A percentile compares a stretch with the other conserved stretches of the same genome.
These are phyloP conservation scores for Pelargonium fulgidum DNA, from an alignment of 441 rosid genomes.

Conservation along the genomic window DNA sequence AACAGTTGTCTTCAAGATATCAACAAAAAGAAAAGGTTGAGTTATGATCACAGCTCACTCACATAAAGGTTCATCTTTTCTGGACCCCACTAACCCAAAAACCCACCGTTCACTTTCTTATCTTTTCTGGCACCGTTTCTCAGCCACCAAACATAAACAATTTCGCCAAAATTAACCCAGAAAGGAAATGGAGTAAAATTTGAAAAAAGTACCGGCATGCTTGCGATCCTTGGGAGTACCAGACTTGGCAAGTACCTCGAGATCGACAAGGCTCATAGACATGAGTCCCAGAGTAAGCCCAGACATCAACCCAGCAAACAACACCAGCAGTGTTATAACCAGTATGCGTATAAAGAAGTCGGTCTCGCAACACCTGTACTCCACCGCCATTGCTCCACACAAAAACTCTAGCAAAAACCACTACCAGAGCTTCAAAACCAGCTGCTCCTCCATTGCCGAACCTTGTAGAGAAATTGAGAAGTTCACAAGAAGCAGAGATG, in stretches of 20 bases:
- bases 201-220: conserved; percentile 54
- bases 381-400: conserved; percentile 49
- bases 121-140: not conserved
- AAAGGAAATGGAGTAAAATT: not conserved
- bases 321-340: conserved; percentile 47
- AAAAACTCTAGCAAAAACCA: not conserved
- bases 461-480: not conserved
- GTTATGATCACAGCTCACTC: too few species aligned
- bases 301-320: conserved; percentile 93
- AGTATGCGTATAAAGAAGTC: conserved; percentile 56
- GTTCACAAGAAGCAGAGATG: not conserved
- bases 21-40: too few species aligned
- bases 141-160: conserved; percentile 7
- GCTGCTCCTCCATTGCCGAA: not conserved
- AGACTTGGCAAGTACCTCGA: conserved; percentile 93
- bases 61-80: too few species aligned
- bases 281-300: conserved; percentile 94
- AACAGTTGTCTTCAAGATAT: too few species aligned
- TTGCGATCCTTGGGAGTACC: conserved; percentile 66
- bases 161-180: not conserved
- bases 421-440: not conserved
- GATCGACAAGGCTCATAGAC: conserved; percentile 95
- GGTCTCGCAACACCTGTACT: conserved; percentile 48
- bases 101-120: not conserved
- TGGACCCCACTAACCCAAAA: too few species aligned